Conservation (phyloP, 768 basidiomycete species). For the Mycena galericulata region DNA sequence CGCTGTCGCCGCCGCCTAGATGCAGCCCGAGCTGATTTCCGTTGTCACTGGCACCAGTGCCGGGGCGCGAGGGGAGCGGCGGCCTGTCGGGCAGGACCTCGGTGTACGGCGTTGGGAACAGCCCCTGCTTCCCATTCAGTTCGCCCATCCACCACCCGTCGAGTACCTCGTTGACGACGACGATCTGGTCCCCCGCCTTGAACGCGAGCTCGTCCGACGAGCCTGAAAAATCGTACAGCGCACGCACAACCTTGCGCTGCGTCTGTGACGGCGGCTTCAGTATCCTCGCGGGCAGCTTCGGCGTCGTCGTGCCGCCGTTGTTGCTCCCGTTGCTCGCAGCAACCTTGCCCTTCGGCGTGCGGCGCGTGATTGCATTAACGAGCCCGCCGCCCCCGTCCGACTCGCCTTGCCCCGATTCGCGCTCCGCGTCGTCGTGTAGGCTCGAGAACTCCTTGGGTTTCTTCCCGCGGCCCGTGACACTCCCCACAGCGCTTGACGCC, state of each 20-base stretch:
- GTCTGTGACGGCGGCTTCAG: conserved; percentile 63
- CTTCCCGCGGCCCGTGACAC: conserved; percentile 65
- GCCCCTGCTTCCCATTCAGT: conserved; percentile 72
- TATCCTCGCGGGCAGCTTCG: conserved; percentile 54
- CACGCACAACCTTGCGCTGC: conserved; percentile 70
- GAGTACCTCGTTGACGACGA: conserved; percentile 82
- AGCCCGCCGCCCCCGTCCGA: conserved; percentile 44
- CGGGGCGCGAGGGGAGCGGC: conserved; percentile 38
- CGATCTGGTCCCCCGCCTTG: conserved; percentile 78
- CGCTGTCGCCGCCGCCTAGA: conserved; percentile 18
- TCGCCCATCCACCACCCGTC: conserved; percentile 95
- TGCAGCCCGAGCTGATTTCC: conserved; percentile 36
- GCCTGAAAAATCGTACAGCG: conserved; percentile 80
- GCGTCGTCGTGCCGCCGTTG: conserved; percentile 48
- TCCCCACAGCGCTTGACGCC: conserved; percentile 75
- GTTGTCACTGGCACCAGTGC: conserved; percentile 33
- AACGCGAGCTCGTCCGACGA: conserved; percentile 85
- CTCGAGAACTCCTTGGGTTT: conserved; percentile 72
- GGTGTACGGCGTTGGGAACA: conserved; percentile 86
- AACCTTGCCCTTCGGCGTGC: conserved; percentile 44
- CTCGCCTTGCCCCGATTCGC: conserved; percentile 38
- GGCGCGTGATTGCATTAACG: conserved; percentile 30
- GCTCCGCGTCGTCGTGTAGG: conserved; percentile 61
- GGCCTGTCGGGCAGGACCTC: conserved; percentile 59
- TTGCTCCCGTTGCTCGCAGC: no score